Evolutionary conservation across 768 basidiomycete genomes (phyloP), one percentile per base, ranked within the genome.

Genomic region (Tylopilus subfusipes): DNA sequence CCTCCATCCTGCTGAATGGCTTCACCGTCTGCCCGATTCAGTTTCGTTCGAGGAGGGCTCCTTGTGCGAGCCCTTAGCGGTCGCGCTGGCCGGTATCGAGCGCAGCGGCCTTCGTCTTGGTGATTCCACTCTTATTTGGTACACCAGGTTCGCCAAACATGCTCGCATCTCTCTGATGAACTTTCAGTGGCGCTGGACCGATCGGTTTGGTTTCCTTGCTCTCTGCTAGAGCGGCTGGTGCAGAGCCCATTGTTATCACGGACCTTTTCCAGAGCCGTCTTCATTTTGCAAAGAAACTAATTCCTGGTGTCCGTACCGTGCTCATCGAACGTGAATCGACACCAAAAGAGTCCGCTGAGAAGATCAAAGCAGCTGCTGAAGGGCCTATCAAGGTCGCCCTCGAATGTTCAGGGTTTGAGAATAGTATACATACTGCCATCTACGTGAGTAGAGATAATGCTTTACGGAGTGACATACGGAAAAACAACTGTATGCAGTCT

Each of bases 21-120:
- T 85, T 18, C 85, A 86, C 63, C 79, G 77, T 56, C 74, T 87
- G 38, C 85, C 85, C 0, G 80, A 81, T 34, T 71, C 76, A 24
- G 76, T 86, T 5, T 80, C 82, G 11, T 86, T 82, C 50, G 85
- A 86, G 56, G 85, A 86, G 64, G 85, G 85, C 13, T 75, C 85
- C 0, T 73, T 86, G 29, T 85, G 85, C 59, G 85, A 86, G 56
- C 85, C 85, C 13, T 68, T 87, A 27, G 79, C 84, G 4, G 85
- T 87, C 21, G 85, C 84, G 8, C 70, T 87, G 8, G 85, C 85
- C 1, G 85, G 84, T 24, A 80, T 87, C 29, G 84, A 86, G 50
- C 81, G 85, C 33, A 75, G 84, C 40, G 78, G 77, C 19, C 77
- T 87, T 42, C 78, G 83, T 38, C 82, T 87, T 27, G 85, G 85